Base-by-base conservation (phyloP, 108 stramenopile genomes). In the Conticribra guillardii region DNA sequence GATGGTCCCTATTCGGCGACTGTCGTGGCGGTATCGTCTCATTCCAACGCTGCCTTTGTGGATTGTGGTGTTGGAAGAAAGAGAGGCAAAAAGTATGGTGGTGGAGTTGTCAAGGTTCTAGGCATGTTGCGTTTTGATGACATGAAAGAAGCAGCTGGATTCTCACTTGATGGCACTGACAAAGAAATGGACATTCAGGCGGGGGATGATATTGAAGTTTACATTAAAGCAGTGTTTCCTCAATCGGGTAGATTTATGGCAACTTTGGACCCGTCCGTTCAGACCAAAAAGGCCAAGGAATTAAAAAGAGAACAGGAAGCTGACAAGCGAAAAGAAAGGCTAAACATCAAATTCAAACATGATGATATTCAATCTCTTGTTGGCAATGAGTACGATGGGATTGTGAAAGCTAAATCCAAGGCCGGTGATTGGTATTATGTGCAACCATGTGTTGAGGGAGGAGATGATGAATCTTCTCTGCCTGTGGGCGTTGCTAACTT, bases 391-490 rank as follows among this genome's bases (percentile, higher is more conserved):
- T 84, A 65, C 67, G 74, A 79, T 14, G 93, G 93, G 14, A 54
- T 86, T 17, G 87, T 94, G 29, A 89, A 87, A 71, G 93, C 93
- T 41, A 75, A 73, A 41, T 90, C 89, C 17, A 87, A 90, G 21
- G 71, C 84, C 17, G 90, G 93, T 0, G 77, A 83, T 63, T 91
- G 90, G 87, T 76, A 85, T 16, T 94, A 94, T 71, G 93, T 94
- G 7, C 82, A 91, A 75, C 93, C 93, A 4, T 21, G 19, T 47
- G 26, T 54, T 30, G 76, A 59, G 11, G 70, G 59, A 32, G 69
- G 76, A 46, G 81, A 65, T 22, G 62, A 22, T 4, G 61, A 18
- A 14, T 8, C 27, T 28, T 47, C 22, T 29, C 61, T 90, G 48
- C 93, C 93, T 37, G 86, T 90, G 1, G 93, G 93, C 2, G 67